A percentile compares a stretch with the other conserved stretches of the same genome.
phyloP scores from a whole-genome alignment of 1,284 basidiomycete genomes.

The Naganishia sp. region DNA sequence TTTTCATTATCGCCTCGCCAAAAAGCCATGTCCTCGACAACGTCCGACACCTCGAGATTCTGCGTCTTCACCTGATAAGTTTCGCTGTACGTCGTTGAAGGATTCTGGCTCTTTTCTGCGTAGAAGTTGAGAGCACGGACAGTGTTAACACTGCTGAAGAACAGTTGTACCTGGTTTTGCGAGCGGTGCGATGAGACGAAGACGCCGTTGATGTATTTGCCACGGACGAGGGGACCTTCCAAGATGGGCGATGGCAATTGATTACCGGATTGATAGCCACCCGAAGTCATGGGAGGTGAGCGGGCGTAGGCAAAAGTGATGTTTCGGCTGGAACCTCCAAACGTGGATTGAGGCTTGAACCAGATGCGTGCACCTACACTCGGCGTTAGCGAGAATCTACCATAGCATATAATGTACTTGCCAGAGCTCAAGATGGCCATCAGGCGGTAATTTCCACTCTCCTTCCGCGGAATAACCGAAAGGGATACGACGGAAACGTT shows the following conservation, averaged over 20 bases:
- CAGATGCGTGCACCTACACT: conserved; percentile 6
- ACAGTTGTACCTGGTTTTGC: conserved; percentile 17
- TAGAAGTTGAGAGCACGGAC: conserved; percentile 24
- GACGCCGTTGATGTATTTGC: conserved; percentile 25
- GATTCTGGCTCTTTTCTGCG: conserved; percentile 24
- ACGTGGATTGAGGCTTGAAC: conserved; percentile 26
- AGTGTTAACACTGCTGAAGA: conserved; percentile 27
- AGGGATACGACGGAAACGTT: conserved; percentile 42
- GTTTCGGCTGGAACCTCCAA: conserved; percentile 12
- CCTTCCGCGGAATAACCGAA: conserved; percentile 48
- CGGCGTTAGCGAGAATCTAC: background rate
- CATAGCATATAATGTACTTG: conserved; percentile 33
- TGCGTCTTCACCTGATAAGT: conserved; percentile 9
- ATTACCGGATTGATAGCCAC: conserved; percentile 18
- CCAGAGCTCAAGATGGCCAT: conserved; percentile 73
- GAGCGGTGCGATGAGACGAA: conserved; percentile 14
- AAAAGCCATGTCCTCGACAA: conserved; percentile 19
- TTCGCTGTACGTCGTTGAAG: conserved; percentile 19
- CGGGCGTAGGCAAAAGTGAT: conserved; percentile 21
- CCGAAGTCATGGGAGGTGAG: conserved; percentile 16
- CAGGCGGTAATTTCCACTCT: conserved; percentile 63
- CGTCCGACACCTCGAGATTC: conserved; percentile 10
- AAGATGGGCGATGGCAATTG: conserved; percentile 12
- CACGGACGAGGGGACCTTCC: conserved; percentile 15
- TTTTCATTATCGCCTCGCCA: conserved; percentile 25